These are phyloP conservation scores for Capsicum chinense DNA, from an alignment of 257 asterid species.

Conservation along the genomic window DNA sequence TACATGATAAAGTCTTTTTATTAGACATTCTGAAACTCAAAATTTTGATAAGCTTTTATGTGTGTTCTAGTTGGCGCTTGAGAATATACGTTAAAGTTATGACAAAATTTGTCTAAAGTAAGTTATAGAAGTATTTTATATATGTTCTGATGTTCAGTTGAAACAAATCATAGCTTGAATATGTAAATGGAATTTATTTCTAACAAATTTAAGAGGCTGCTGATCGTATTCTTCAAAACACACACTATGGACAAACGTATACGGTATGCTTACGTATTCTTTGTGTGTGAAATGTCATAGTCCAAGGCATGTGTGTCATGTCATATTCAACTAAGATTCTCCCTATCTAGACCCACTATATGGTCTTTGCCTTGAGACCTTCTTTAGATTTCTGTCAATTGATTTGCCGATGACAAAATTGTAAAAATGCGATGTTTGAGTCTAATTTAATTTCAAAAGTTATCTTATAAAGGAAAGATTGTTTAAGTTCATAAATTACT, in stretches of 20 bases:
- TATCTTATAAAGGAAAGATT: too few species aligned
- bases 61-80: not conserved
- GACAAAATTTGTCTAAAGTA: not conserved
- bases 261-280: conserved; percentile 28
- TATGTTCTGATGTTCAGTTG: not conserved
- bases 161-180: not conserved
- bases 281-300: conserved; percentile 38
- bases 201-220: not conserved
- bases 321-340: conserved; percentile 50
- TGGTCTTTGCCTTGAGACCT: conserved; percentile 27
- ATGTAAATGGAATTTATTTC: not conserved
- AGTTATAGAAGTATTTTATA: not conserved
- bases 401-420: conserved; percentile 26
- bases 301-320: conserved; percentile 52
- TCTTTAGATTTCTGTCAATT: conserved; percentile 29
- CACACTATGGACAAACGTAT: not conserved
- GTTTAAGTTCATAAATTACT: too few species aligned
- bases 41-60: not conserved
- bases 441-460: too few species aligned
- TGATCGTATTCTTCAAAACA: not conserved
- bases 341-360: conserved; percentile 37
- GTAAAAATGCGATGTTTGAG: too few species aligned
- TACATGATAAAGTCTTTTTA: not conserved
- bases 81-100: not conserved
- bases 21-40: not conserved